Conservation (phyloP, 192 early-diverging fungal species). For the Phlyctochytrium planicorne region DNA sequence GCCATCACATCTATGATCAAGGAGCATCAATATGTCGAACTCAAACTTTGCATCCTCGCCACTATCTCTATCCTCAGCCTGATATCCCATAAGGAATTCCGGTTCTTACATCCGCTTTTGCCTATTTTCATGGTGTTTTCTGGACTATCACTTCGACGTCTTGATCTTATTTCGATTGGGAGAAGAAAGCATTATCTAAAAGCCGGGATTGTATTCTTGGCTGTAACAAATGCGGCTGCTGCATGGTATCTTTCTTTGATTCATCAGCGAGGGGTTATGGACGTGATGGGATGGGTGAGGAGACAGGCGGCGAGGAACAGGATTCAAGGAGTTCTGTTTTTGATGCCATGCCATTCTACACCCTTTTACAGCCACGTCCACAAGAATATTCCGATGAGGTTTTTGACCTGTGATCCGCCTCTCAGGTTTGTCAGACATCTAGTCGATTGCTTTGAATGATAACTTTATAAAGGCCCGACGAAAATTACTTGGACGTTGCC, state of each 20-base stretch:
- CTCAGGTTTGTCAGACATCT: conserved; percentile 43
- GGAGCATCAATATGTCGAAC: conserved; percentile 1
- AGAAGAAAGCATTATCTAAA: not conserved
- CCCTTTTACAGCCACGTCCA: conserved; percentile 90
- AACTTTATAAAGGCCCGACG: not conserved
- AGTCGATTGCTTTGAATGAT: not conserved
- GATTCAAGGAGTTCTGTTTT: conserved; percentile 58
- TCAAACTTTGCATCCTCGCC: conserved; percentile 9
- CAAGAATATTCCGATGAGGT: conserved; percentile 66
- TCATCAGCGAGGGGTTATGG: conserved; percentile 92
- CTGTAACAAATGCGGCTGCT: conserved; percentile 66
- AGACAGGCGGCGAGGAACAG: conserved; percentile 23
- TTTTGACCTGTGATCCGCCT: conserved; percentile 91
- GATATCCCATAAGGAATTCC: conserved; percentile 89
- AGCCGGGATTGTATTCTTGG: conserved; percentile 36
- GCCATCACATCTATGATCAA: conserved; percentile 37
- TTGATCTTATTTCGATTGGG: conserved; percentile 4
- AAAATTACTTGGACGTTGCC: conserved; percentile 66
- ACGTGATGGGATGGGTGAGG: conserved; percentile 77
- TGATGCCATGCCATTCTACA: conserved; percentile 98
- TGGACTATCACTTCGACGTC: conserved; percentile 15
- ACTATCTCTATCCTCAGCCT: conserved; percentile 68
- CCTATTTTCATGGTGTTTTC: conserved; percentile 41
- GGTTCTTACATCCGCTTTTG: conserved; percentile 88
- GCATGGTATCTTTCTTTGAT: conserved; percentile 70